These are phyloP conservation scores for Wickerhamomyces ciferrii DNA, from an alignment of 805 yeast species.

Conservation along the genomic window DNA sequence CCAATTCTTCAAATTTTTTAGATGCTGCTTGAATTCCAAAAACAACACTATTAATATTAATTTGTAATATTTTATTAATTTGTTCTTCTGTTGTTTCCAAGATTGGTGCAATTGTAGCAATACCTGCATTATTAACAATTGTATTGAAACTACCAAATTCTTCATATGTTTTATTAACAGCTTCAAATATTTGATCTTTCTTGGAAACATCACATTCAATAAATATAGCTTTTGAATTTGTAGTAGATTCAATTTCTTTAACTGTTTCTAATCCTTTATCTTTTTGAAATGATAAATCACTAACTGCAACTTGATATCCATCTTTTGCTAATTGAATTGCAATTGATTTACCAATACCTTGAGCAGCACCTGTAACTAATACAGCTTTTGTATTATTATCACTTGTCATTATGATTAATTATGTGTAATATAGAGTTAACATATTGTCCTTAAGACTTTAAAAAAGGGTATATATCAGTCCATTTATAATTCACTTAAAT, in stretches of 20 bases:
- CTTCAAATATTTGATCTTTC: slow-evolving; percentile 14
- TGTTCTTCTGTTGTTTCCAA: slow-evolving; percentile 24
- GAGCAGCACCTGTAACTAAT: slow-evolving; percentile 84
- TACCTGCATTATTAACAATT: slow-evolving; percentile 33
- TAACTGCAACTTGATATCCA: slow-evolving; percentile 44
- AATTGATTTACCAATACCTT: slow-evolving; percentile 84
- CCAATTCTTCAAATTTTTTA: slow-evolving; percentile 19
- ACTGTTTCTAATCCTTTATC: slow-evolving; percentile 17
- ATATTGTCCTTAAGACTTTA: not conserved
- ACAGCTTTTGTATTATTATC: slow-evolving; percentile 32
- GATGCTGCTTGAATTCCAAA: slow-evolving; percentile 31
- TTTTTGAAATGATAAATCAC: slow-evolving; percentile 20
- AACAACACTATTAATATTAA: slow-evolving; percentile 28
- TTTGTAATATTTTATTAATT: slow-evolving; percentile 14
- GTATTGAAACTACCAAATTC: slow-evolving; percentile 28
- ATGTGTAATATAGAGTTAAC: too few relatives aligned
- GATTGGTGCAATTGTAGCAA: slow-evolving; percentile 22
- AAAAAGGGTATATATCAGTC: too few relatives aligned
- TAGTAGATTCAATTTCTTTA: slow-evolving; percentile 15
- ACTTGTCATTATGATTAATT: not conserved
- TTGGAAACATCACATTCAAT: slow-evolving; percentile 17
- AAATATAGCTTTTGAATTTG: slow-evolving; percentile 15
- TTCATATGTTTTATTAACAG: slow-evolving; percentile 23
- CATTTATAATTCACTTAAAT: too few relatives aligned
- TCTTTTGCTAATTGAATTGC: slow-evolving; percentile 70